Conservation (phyloP, 2,329 filamentous ascomycete genomes). For the Arthrobotrys entomopaga region DNA sequence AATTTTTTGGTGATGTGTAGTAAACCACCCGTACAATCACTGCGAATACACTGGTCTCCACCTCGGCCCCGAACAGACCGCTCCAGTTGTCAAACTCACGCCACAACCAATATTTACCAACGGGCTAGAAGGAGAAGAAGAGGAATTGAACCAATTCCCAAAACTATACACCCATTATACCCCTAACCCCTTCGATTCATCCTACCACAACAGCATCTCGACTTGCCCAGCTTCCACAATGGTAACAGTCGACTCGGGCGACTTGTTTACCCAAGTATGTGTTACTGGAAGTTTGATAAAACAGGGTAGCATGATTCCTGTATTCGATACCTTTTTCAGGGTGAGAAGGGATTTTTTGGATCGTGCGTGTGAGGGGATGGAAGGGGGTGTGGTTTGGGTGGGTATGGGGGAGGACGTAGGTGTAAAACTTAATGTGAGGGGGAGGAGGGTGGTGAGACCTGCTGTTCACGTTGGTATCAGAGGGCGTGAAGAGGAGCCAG, state of each 20-base stretch:
- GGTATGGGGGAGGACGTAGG: constrained; percentile 49
- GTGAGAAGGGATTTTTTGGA: constrained; percentile 39
- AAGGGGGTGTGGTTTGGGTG: constrained; percentile 23
- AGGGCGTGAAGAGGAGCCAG: constrained; percentile 30
- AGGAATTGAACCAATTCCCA: constrained; percentile 24
- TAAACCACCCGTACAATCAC: constrained; percentile 47
- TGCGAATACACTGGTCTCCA: constrained; percentile 43
- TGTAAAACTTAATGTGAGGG: constrained; percentile 29
- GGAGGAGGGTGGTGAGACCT: constrained; percentile 21
- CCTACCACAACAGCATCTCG: not conserved
- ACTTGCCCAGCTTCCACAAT: constrained; percentile 6
- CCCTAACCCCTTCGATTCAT: constrained; percentile 21
- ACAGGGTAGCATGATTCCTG: constrained; percentile 25
- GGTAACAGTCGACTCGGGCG: constrained; percentile 42
- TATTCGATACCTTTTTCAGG: constrained; percentile 45
- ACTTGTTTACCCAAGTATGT: constrained; percentile 46
- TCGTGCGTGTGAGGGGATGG: constrained; percentile 10
- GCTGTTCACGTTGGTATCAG: constrained; percentile 18
- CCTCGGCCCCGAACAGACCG: constrained; percentile 13
- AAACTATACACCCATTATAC: constrained; percentile 42
- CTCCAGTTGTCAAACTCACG: constrained; percentile 19
- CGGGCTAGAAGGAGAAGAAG: constrained; percentile 1
- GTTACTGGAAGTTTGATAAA: constrained; percentile 33
- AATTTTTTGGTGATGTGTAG: constrained; percentile 5
- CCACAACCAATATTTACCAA: not conserved